Conservation (phyloP, 164 flowering plant genomes). For the Houttuynia cordata region DNA sequence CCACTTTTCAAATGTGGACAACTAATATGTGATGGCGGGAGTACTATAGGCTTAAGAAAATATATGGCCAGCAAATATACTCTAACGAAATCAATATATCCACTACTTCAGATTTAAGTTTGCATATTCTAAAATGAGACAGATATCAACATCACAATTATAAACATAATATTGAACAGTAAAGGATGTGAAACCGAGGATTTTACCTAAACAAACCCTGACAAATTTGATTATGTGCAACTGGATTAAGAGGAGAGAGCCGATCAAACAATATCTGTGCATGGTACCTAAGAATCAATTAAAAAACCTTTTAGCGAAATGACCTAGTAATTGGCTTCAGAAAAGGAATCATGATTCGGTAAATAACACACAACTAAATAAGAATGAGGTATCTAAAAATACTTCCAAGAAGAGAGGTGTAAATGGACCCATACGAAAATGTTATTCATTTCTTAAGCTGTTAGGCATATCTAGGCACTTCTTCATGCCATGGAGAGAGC, state of each 20-base stretch:
- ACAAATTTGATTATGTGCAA: constrained; percentile 73
- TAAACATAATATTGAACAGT: background rate
- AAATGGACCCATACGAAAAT: too few relatives aligned
- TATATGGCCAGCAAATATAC: too few relatives aligned
- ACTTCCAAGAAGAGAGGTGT: background rate
- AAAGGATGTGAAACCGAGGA: background rate
- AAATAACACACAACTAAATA: too few relatives aligned
- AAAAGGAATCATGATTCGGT: background rate
- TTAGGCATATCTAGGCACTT: too few relatives aligned
- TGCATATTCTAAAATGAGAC: background rate
- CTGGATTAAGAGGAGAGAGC: constrained; percentile 76
- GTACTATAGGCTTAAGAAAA: too few relatives aligned
- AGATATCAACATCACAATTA: background rate
- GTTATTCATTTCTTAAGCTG: too few relatives aligned
- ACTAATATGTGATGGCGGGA: too few relatives aligned
- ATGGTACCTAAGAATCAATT: constrained; percentile 59
- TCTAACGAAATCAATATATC: too few relatives aligned
- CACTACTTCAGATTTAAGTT: too few relatives aligned
- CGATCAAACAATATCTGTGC: constrained; percentile 72
- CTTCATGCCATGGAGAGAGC: too few relatives aligned
- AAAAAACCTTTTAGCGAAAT: background rate
- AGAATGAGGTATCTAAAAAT: background rate
- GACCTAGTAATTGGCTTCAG: background rate
- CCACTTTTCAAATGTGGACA: too few relatives aligned
- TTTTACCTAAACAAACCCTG: constrained; percentile 74